Evolutionary conservation across 1,139 yeast genomes (phyloP).

Genomic region (Diutina siamensis): DNA sequence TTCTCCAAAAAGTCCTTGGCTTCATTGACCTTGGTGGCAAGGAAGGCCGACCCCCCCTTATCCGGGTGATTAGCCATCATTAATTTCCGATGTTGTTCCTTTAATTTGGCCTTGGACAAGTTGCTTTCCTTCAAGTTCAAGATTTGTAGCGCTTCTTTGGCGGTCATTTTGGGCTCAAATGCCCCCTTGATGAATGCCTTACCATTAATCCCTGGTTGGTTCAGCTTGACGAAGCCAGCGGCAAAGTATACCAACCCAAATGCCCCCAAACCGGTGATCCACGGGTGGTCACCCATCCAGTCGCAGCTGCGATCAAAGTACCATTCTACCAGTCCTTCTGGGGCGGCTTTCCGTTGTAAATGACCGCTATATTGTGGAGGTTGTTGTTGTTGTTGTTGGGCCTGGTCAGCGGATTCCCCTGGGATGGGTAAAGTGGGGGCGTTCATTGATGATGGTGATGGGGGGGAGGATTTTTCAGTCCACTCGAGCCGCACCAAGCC

Average conservation of each 20-base stretch:
- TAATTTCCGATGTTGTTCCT: conserved; percentile 78
- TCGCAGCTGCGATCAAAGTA: conserved; percentile 56
- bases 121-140: conserved; percentile 74
- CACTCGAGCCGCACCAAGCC: not conserved
- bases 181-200: conserved; percentile 75
- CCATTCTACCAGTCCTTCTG: conserved; percentile 45
- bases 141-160: conserved; percentile 84
- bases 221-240: conserved; percentile 59
- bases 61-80: conserved; percentile 97
- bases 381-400: not conserved
- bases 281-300: conserved; percentile 69
- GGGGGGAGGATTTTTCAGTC: not conserved
- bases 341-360: conserved; percentile 29
- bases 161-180: conserved; percentile 80
- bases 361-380: conserved; percentile 26
- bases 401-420: not conserved
- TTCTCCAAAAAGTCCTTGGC: conserved; percentile 91
- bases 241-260: conserved; percentile 53
- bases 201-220: conserved; percentile 63
- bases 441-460: conserved; percentile 1
- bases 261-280: conserved; percentile 60
- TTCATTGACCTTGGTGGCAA: conserved; percentile 95
- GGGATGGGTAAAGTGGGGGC: conserved; percentile 6
- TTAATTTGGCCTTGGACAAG: conserved; percentile 63
- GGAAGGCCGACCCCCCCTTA: conserved; percentile 90